Percentiles rank a stretch among this genome's conserved stretches.
Evolutionary conservation across 345 rosid species (phyloP).

Genomic region (Cardamine resedifolia): DNA sequence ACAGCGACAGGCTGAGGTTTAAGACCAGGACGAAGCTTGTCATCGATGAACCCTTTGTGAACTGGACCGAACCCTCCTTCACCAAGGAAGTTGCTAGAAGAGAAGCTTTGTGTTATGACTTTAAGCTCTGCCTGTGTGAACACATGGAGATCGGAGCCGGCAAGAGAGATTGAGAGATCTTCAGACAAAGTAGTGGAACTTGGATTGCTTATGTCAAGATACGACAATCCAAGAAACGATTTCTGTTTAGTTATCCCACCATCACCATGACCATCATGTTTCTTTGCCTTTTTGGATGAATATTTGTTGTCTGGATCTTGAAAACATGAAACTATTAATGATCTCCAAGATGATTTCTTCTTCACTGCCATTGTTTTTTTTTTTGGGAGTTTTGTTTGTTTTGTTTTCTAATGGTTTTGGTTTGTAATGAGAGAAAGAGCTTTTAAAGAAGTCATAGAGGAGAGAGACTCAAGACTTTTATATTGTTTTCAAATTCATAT

Average conservation of each 20-base stretch:
- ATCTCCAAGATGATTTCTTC: slow-evolving; percentile 57
- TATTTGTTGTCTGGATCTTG: slow-evolving; percentile 11
- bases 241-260: slow-evolving; percentile 41
- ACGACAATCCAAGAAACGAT: slow-evolving; percentile 55
- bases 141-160: slow-evolving; percentile 71
- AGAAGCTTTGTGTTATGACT: slow-evolving; percentile 73
- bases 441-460: slow-evolving; percentile 16
- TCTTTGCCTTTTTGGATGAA: slow-evolving; percentile 42
- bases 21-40: slow-evolving; percentile 69
- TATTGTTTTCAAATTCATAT: slow-evolving; percentile 3
- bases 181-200: slow-evolving; percentile 52
- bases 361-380: slow-evolving; percentile 35
- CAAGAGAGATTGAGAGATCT: slow-evolving; percentile 79
- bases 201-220: slow-evolving; percentile 70
- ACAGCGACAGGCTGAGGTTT: slow-evolving; percentile 87
- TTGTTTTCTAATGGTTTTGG: slow-evolving; percentile 18
- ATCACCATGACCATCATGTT: slow-evolving; percentile 33
- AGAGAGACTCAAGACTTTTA: slow-evolving; percentile 15
- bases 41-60: slow-evolving; percentile 86
- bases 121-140: slow-evolving; percentile 73
- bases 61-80: slow-evolving; percentile 95
- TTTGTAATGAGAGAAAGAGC: slow-evolving; percentile 16
- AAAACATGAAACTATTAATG: slow-evolving; percentile 53
- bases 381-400: not conserved
- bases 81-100: slow-evolving; percentile 68